These are phyloP conservation scores for Ophiostoma sp. DNA, from an alignment of 2,329 filamentous ascomycete species.

Conservation along the genomic window DNA sequence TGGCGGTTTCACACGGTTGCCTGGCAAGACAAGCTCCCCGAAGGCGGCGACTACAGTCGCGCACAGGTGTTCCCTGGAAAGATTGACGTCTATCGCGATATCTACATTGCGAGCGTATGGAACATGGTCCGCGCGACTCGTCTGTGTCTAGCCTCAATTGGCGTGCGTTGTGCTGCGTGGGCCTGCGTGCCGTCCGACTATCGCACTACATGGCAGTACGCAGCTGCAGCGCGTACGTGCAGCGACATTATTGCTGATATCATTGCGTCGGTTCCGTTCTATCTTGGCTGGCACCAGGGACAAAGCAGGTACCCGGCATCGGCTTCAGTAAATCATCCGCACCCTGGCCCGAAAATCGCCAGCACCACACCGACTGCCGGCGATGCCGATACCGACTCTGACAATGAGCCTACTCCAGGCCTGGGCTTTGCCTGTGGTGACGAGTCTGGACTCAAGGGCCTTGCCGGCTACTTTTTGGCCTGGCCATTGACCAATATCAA, in stretches of 20 bases:
- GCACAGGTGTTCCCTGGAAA: conserved; percentile 61
- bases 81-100: conserved; percentile 60
- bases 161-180: conserved; percentile 62
- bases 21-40: conserved; percentile 57
- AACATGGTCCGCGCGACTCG: conserved; percentile 57
- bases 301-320: too few species aligned
- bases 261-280: conserved; percentile 61
- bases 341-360: neutral
- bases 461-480: conserved; percentile 60
- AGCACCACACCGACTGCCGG: neutral
- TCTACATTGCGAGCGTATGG: conserved; percentile 60
- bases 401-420: neutral
- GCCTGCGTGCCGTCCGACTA: conserved; percentile 61
- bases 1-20: conserved; percentile 56
- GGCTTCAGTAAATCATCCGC: neutral
- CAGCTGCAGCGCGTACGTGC: conserved; percentile 52
- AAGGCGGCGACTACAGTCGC: conserved; percentile 52
- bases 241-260: conserved; percentile 58
- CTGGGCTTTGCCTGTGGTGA: conserved; percentile 52
- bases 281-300: conserved; percentile 57
- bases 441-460: conserved; percentile 52
- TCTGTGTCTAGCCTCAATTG: conserved; percentile 55
- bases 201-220: conserved; percentile 62
- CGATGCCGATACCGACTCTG: neutral
- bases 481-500: conserved; percentile 59